Base-by-base conservation (phyloP, 2,329 filamentous ascomycete species). In the Pochonia chlamydosporia region DNA sequence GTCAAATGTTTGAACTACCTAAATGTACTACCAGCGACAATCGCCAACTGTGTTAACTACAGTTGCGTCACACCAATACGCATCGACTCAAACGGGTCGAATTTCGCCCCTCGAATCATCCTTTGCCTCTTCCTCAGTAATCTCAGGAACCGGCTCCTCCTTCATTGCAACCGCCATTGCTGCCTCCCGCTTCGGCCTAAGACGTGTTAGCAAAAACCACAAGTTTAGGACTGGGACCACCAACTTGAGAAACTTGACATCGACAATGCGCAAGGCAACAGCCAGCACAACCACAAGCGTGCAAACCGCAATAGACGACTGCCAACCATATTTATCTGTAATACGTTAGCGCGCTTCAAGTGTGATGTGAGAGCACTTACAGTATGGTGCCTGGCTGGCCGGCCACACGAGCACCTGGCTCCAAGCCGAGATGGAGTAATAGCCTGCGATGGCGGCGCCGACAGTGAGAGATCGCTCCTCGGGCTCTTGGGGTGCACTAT, bases 321-420 rank as follows among this genome's bases (percentile, higher is more conserved):
- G 71, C 73, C 72, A 76, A 8, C 71, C 73, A 43, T 72, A 71
- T 44, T 64, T 64, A 48, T 72, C 66, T 69, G 20, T 11, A 28
- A 4, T 13, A 21, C 13, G 18, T 51, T 13, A 52, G 40, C 24
- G 14, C 18, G 4, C 14, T 20, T 1, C 3, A 10, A 2, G 5
- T 21, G 13, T 16, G 5, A 23, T 5, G 37, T 9, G 23, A n/a
- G 31, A 23, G 8, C 7, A 14, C 66, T 55, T 59, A 65, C 70
- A 77, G 42, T 70, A 72, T 1, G 74, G 74, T 3, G 74, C 74
- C 50, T 77, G 68, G 1, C 62, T 65, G 2, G 74, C 73, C 3
- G 74, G 74, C 74, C 74, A 77, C 2, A 75, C 68, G 2, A 76
- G 61, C 3, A 77, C 71, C 46, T 76, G 73, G 6, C 69, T 72